These are phyloP conservation scores for Isabelozyma pseudorhagii DNA, from an alignment of 805 yeast genomes.

Conservation along the genomic window DNA sequence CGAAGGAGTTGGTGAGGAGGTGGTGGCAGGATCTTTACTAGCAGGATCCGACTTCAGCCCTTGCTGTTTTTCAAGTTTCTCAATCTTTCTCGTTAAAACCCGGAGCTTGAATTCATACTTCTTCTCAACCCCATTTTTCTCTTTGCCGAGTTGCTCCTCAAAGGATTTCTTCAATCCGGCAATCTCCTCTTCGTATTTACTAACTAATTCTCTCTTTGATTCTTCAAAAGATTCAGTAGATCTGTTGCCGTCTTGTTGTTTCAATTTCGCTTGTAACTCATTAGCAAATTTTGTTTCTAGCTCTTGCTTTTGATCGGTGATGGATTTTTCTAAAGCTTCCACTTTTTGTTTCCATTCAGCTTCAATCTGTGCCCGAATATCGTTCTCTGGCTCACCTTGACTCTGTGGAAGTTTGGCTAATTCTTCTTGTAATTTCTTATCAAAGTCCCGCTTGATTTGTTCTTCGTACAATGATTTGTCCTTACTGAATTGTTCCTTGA, in stretches of 20 bases:
- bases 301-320: constrained; percentile 22
- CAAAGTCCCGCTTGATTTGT: constrained; percentile 15
- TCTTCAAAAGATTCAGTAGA: neutral
- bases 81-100: constrained; percentile 53
- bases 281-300: constrained; percentile 33
- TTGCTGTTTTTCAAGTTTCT: constrained; percentile 40
- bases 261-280: constrained; percentile 17
- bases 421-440: constrained; percentile 22
- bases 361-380: constrained; percentile 20
- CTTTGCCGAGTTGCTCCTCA: constrained; percentile 14
- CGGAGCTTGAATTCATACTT: constrained; percentile 58
- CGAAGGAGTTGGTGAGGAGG: neutral
- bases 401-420: constrained; percentile 28
- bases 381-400: constrained; percentile 14
- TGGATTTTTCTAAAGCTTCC: constrained; percentile 12
- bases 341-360: constrained; percentile 17
- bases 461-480: constrained; percentile 12
- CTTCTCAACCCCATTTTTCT: constrained; percentile 45
- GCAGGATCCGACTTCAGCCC: neutral
- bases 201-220: constrained; percentile 6
- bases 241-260: constrained; percentile 6
- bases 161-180: constrained; percentile 18
- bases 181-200: constrained; percentile 16
- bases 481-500: constrained; percentile 10
- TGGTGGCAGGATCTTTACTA: neutral